Evolutionary conservation across 768 basidiomycete species (phyloP), one percentile per base, ranked within the genome.

Genomic region (Tubosaeta sp.): DNA sequence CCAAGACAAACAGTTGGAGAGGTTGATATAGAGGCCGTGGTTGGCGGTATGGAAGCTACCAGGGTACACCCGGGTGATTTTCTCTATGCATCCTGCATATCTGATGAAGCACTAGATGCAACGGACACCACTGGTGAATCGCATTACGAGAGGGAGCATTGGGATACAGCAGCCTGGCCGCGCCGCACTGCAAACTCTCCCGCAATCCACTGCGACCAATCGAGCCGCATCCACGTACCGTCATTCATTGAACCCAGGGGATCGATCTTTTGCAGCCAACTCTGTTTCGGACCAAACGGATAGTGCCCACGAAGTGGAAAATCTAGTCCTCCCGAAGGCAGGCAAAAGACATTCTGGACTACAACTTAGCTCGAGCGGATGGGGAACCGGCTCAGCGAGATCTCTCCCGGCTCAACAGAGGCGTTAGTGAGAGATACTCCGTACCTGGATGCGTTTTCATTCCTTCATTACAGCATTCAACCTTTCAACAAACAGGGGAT

Each of bases 231-330:
- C 57, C 2, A 59, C 64, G 7, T 71, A 72, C 29, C 80, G 82
- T 29, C 83, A 81, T 62, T 73, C 76, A 29, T 53, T 70, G 49
- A 58, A 65, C 43, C 50, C 57, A 25, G 67, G 66, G 54, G 75
- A 79, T 51, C 72, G 68, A 26, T 71, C 75, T 19, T 74, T 79
- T 58, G 71, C 71, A 52, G 71, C 78, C 29, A 69, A 71, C 26
- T 72, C 75, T 54, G 55, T 72, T 38, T 83, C 82, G 42, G 82
- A 84, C 62, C 75, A 74, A 31, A 85, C 86, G 31, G 81, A 82
- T 49, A 88, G 86, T 63, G 76, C 80, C 1, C 79, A 82, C 46
- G 88, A 89, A 61, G 84, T 88, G n/a, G 87, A 90, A 62, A 78
- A 79, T 55, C 63, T 88, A 54, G 72, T 88, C 34, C 68, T 76